Evolutionary conservation across 2,329 filamentous ascomycete species (phyloP), one percentile per base, ranked within the genome.

Genomic region (Ophiostoma montium): DNA sequence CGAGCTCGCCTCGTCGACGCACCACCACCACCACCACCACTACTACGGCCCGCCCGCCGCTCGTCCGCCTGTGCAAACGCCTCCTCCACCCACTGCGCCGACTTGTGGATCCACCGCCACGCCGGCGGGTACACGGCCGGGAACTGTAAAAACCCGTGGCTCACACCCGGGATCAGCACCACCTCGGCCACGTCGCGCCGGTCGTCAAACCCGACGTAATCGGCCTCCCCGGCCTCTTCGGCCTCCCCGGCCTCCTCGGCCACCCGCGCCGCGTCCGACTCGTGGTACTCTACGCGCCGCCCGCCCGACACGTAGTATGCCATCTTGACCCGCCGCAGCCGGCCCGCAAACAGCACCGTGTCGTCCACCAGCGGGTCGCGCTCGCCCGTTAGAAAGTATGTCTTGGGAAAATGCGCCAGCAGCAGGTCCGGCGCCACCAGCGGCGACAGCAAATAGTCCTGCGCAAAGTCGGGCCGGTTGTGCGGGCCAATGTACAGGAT

Each of bases 401-500:
- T 92, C 62, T 94, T 95, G 1, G 92, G 92, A 57, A 98, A 96
- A n/a, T 76, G 75, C 13, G 82, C 78, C 0, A 98, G 75, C 0
- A 96, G 70, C 0, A 77, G 71, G 56, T 95, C 90, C 0, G 92
- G 92, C 0, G 92, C 89, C 0, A 95, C 75, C 1, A 95, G 80
- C 0, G 92, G 92, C 0, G 86, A 94, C 2, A 98, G 76, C 0
- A 95, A 75, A 62, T 88, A 95, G 63, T 98, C 90, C 7, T 85
- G 86, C 27, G 79, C 79, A 63, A 98, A 96, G 61, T 96, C 88
- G 0, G 92, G 92, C 1, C 89, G 82, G 63, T 92, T 86, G 61
- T 95, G 85, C 0, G 89, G 88, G 1, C 92, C 92, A 49, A 98
- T 85, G 63, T 98, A 98, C 4, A 98, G 72, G 56, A 98, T 94